A percentile compares a stretch with the other conserved stretches of the same genome.
phyloP scores from a whole-genome alignment of 2,329 filamentous ascomycete genomes.

The Aspergillus ochraceoroseus region DNA sequence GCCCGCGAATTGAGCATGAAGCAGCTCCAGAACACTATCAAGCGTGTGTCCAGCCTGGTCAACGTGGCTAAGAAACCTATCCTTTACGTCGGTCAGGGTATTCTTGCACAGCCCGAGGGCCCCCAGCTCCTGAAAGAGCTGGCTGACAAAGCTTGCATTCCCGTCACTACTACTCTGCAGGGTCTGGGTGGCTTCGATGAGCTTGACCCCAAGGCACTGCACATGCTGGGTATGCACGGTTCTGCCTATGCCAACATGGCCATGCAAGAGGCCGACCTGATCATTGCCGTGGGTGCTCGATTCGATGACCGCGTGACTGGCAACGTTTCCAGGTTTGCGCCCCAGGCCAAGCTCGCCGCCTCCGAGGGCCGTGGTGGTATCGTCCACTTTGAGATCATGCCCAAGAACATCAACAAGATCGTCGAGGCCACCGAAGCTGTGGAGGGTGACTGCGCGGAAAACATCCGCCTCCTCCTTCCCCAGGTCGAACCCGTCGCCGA shows the following conservation, averaged over 20 bases:
- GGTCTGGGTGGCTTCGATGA: slow-evolving; percentile 91
- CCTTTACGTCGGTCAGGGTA: slow-evolving; percentile 89
- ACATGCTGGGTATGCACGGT: slow-evolving; percentile 99
- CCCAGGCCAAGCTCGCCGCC: slow-evolving; percentile 77
- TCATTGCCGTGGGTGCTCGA: slow-evolving; percentile 86
- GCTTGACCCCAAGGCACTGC: slow-evolving; percentile 84
- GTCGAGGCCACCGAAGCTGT: slow-evolving; percentile 93
- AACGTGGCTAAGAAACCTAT: slow-evolving; percentile 90
- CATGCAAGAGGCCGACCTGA: slow-evolving; percentile 93
- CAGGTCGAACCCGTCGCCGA: slow-evolving; percentile 60
- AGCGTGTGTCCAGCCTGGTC: slow-evolving; percentile 72
- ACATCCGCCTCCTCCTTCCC: slow-evolving; percentile 70
- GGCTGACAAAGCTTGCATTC: slow-evolving; percentile 84
- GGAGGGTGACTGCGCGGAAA: slow-evolving; percentile 82
- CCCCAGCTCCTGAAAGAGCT: slow-evolving; percentile 75
- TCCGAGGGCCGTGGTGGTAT: slow-evolving; percentile 85
- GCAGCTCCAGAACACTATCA: slow-evolving; percentile 68
- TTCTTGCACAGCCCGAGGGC: slow-evolving; percentile 74
- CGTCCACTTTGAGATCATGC: slow-evolving; percentile 96
- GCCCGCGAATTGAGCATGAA: slow-evolving; percentile 67
- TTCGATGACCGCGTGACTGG: slow-evolving; percentile 95
- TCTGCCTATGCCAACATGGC: slow-evolving; percentile 96
- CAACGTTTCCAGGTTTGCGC: slow-evolving; percentile 79
- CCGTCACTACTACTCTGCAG: slow-evolving; percentile 92
- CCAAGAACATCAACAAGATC: slow-evolving; percentile 99